These are phyloP conservation scores for Macrolepiota albuminosa DNA, from an alignment of 768 basidiomycete species.

Conservation along the genomic window DNA sequence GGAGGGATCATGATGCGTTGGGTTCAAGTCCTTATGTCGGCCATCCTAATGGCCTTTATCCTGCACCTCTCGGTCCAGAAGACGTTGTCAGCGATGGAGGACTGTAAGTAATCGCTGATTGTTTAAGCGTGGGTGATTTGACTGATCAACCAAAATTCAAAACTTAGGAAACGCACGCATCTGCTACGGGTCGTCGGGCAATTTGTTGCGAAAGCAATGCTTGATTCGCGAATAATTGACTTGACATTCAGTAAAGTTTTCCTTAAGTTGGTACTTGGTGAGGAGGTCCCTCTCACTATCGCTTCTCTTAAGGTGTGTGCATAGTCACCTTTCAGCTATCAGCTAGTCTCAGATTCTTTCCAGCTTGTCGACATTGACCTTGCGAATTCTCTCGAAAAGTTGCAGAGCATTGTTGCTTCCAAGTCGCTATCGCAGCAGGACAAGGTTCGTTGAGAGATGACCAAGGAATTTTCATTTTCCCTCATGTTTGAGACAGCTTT, in stretches of 20 bases:
- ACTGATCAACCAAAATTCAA: not conserved
- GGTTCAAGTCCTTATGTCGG: slow-evolving; percentile 68
- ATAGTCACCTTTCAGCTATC: not conserved
- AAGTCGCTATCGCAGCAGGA: slow-evolving; percentile 39
- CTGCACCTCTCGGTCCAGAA: slow-evolving; percentile 70
- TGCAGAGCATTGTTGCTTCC: slow-evolving; percentile 61
- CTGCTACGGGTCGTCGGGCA: slow-evolving; percentile 90
- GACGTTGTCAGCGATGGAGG: slow-evolving; percentile 70
- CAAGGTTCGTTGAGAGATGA: slow-evolving; percentile 38
- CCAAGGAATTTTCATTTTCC: not conserved
- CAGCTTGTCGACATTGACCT: slow-evolving; percentile 83
- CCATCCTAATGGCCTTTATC: slow-evolving; percentile 84
- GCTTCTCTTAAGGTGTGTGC: slow-evolving; percentile 69
- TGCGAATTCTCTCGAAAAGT: slow-evolving; percentile 78
- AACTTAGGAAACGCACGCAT: slow-evolving; percentile 71
- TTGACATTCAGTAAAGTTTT: slow-evolving; percentile 94
- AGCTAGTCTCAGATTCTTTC: slow-evolving; percentile 7
- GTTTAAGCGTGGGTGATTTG: not conserved
- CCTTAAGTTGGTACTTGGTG: slow-evolving; percentile 83
- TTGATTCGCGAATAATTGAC: slow-evolving; percentile 97
- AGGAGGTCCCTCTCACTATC: slow-evolving; percentile 78
- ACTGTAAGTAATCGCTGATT: slow-evolving; percentile 44
- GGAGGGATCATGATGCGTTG: slow-evolving; percentile 78
- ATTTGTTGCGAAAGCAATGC: slow-evolving; percentile 94
- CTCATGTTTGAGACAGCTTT: slow-evolving; percentile 30